A percentile compares a stretch with the other conserved stretches of the same genome.
Evolutionary conservation across 2,329 filamentous ascomycete species (phyloP).

Genomic region (Dothideomycetidae sp.): DNA sequence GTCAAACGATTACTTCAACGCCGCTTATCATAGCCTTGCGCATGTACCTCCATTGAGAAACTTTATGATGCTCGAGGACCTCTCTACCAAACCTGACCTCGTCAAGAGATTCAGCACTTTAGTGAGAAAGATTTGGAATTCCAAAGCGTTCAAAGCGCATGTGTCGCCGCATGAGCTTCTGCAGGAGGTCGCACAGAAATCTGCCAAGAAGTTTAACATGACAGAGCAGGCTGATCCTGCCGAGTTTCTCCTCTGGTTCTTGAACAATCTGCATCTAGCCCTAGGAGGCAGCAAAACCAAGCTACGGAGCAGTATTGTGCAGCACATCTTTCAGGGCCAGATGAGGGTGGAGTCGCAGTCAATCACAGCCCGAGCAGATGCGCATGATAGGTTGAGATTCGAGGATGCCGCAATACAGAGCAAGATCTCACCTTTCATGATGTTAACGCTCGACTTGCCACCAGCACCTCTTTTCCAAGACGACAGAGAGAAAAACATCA

Average conservation of each 20-base stretch:
- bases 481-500: conserved; percentile 87
- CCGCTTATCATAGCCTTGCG: conserved; percentile 78
- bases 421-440: conserved; percentile 66
- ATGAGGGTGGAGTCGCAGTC: conserved; percentile 86
- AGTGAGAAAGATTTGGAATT: conserved; percentile 95
- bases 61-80: conserved; percentile 77
- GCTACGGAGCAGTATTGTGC: conserved; percentile 70
- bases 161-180: conserved; percentile 95
- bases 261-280: conserved; percentile 86
- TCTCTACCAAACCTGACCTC: conserved; percentile 61
- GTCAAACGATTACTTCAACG: conserved; percentile 96
- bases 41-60: conserved; percentile 84
- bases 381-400: conserved; percentile 75
- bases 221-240: conserved; percentile 88
- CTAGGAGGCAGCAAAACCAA: conserved; percentile 82
- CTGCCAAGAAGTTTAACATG: conserved; percentile 82
- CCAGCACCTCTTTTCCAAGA: conserved; percentile 91
- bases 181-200: conserved; percentile 81
- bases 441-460: conserved; percentile 86
- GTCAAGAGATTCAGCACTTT: conserved; percentile 78
- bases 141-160: conserved; percentile 87
- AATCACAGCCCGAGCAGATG: conserved; percentile 82
- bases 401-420: conserved; percentile 79
- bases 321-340: conserved; percentile 84
- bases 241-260: conserved; percentile 93